Percentiles rank a stretch among this genome's conserved stretches.
Evolutionary conservation across 2,329 filamentous ascomycete genomes (phyloP).

Genomic region (Chaetomium sp.): DNA sequence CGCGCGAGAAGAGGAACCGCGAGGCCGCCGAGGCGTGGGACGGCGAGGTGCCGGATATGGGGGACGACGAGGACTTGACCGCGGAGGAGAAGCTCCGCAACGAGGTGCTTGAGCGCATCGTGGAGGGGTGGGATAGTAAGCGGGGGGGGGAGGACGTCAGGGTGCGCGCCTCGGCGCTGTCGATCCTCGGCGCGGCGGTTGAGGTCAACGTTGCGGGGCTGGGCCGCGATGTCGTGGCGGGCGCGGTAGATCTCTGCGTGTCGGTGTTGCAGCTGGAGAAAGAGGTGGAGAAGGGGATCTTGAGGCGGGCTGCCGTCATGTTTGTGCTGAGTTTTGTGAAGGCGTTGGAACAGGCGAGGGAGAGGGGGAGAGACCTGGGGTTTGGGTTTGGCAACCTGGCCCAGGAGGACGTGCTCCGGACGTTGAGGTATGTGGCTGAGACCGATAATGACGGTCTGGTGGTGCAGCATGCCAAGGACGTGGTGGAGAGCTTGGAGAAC

Average conservation of each 20-base stretch:
- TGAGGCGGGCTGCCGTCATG: constrained; percentile 67
- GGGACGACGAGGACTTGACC: constrained; percentile 38
- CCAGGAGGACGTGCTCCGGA: constrained; percentile 60
- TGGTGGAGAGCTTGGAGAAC: constrained; percentile 66
- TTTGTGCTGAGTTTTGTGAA: constrained; percentile 63
- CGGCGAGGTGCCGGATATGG: constrained; percentile 53
- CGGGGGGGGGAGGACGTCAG: constrained; percentile 69
- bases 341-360: constrained; percentile 58
- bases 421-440: constrained; percentile 63
- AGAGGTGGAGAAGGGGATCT: constrained; percentile 61
- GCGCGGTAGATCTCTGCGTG: constrained; percentile 64
- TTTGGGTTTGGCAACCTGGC: constrained; percentile 61
- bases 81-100: constrained; percentile 50
- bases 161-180: constrained; percentile 69
- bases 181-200: constrained; percentile 61
- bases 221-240: constrained; percentile 54
- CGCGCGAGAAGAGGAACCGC: constrained; percentile 51
- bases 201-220: constrained; percentile 63
- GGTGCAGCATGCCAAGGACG: constrained; percentile 65
- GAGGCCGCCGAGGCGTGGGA: constrained; percentile 59
- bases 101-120: constrained; percentile 59
- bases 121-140: constrained; percentile 68
- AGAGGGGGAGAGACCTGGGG: constrained; percentile 49
- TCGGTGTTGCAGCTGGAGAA: constrained; percentile 65
- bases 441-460: constrained; percentile 72